Evolutionary conservation across 176 grass and related monocot species (phyloP), one percentile per base, ranked within the genome.

Genomic region (Oryza meyeriana): DNA sequence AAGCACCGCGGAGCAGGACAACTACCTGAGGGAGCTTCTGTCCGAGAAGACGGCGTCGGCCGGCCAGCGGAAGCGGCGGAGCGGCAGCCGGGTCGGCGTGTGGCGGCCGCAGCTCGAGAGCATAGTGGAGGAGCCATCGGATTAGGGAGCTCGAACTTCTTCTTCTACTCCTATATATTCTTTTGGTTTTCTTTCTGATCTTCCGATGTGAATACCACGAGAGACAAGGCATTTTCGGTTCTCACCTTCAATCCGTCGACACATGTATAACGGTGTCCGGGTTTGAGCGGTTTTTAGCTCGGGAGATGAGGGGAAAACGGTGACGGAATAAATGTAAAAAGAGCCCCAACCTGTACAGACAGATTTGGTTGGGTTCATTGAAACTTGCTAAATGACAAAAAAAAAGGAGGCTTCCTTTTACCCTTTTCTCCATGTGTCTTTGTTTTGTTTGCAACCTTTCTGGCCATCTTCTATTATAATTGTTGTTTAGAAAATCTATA

Each of bases 21-120:
- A 91, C 80, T 91, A 91, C 74, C 85, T 97, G 61, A 81, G 75
- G 73, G 89, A 92, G 77, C 71, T 90, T n/a, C 85, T 97, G 20
- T 61, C 80, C 0, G 92, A 94, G 84, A 91, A 89, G 81, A 74
- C 82, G 32, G 64, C 52, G 13, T 73, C 86, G 13, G 36, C 55
- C 25, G 64, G 58, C 42, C 90, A 91, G 26, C 81, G 86, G 66
- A 76, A 81, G 30, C 90, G 90, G 65, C 65, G 87, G 27, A 91
- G 90, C n/a, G 64, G 87, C 63, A 80, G 77, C 40, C 84, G 90
- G 28, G 88, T 98, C 65, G 95, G 81, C 17, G 76, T 89, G 72
- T 94, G 92, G 95, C 69, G 90, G 50, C 95, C 92, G 62, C 92
- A 82, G 67, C 90, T 98, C 6, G 88, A 98, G 74, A 86, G 92